Percentiles rank a stretch among this genome's conserved stretches.
These are phyloP conservation scores for Stereocaulon alpinum DNA, from an alignment of 495 filamentous ascomycete species.

Conservation along the genomic window DNA sequence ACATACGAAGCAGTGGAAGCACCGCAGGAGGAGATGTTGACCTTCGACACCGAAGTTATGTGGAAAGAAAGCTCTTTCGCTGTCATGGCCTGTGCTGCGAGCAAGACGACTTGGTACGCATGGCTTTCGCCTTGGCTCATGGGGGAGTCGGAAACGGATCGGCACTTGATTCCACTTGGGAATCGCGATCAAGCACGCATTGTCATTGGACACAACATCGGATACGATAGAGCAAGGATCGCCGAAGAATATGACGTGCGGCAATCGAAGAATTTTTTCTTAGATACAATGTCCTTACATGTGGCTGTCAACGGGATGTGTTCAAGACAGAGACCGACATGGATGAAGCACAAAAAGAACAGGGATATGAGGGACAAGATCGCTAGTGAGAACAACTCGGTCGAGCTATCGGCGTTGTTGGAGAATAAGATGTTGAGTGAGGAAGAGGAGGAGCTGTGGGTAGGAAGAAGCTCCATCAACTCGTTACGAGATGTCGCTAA, in stretches of 20 bases:
- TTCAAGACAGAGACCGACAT: conserved; percentile 86
- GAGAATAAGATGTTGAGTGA: conserved; percentile 55
- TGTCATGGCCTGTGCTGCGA: conserved; percentile 90
- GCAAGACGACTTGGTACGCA: conserved; percentile 84
- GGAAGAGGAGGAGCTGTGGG: conserved; percentile 91
- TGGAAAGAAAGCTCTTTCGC: conserved; percentile 85
- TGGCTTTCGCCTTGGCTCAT: conserved; percentile 97
- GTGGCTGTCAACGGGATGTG: conserved; percentile 99
- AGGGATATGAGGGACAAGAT: conserved; percentile 76
- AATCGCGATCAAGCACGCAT: conserved; percentile 58
- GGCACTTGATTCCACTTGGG: conserved; percentile 80
- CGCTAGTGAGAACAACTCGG: conserved; percentile 54
- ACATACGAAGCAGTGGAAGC: conserved; percentile 57
- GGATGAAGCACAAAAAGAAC: conserved; percentile 91
- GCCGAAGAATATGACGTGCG: conserved; percentile 78
- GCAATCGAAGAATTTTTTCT: conserved; percentile 74
- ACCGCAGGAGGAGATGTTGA: conserved; percentile 70
- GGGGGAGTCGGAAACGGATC: conserved; percentile 62
- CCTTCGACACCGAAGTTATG: conserved; percentile 96
- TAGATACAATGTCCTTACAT: conserved; percentile 98
- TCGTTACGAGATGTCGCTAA: conserved; percentile 92
- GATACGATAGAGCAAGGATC: conserved; percentile 84
- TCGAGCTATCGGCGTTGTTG: conserved; percentile 62
- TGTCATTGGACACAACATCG: conserved; percentile 90
- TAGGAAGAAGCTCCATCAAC: conserved; percentile 87